Evolutionary conservation across 2,329 filamentous ascomycete genomes (phyloP), one percentile per base, ranked within the genome.

Genomic region (Venturia oleaginea): DNA sequence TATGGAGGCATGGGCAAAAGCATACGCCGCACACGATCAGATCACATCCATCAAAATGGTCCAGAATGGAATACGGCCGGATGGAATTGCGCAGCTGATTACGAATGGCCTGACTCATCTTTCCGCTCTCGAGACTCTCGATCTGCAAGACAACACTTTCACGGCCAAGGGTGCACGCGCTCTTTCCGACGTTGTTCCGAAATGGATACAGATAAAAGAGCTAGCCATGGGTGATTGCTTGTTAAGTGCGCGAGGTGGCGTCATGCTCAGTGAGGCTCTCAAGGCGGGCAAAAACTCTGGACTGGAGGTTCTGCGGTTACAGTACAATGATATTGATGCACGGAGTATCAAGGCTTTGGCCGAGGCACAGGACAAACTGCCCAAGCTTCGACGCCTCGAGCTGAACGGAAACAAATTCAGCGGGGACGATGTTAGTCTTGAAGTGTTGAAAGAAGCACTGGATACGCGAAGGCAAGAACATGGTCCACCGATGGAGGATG

Each of bases 101-200:
- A 86, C 84, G 66, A 82, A 92, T 63, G 94, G 94, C 67, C 81
- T 99, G 63, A 84, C 82, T 68, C 83, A 90, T 71, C 85, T 91
- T 61, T 79, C 81, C 4, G 65, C 34, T 55, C 82, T 99, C 64
- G 81, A 87, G 73, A 84, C 92, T 17, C 79, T 99, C 63, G 94
- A 99, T 78, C 80, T 99, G 67, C 93, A 99, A 76, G 94, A 99
- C 78, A 99, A 99, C 78, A 97, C 94, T 0, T 97, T 97, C 75
- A 97, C 93, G 11, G 76, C 88, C 46, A 81, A 83, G 67, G 94
- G 92, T 30, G 90, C 91, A 37, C 87, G 82, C 70, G 91, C 91
- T 13, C 82, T 99, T 63, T 87, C 90, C 46, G 84, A 83, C 69
- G 90, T 91, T 6, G 82, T 93, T 27, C 81, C 84, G 0, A 83